Conservation (phyloP, 768 basidiomycete species). For the Tricholoma sp. region DNA sequence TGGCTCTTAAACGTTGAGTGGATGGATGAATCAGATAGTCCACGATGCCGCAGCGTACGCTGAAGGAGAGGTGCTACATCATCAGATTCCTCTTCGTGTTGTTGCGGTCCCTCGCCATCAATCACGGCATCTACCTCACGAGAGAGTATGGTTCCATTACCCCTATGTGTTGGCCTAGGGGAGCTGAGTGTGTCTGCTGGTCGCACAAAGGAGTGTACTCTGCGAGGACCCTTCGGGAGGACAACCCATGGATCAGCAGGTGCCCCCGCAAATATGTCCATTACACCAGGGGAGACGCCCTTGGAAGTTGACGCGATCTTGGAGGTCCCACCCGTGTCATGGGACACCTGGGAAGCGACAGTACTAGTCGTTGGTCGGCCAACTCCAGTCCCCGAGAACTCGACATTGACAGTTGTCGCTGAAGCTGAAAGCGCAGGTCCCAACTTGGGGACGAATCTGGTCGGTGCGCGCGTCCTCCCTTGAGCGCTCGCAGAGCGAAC, state of each 20-base stretch:
- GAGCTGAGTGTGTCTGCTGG: conserved; percentile 10
- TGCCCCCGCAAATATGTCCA: conserved; percentile 93
- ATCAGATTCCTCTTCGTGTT: conserved; percentile 38
- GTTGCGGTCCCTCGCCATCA: conserved; percentile 38
- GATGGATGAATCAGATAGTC: conserved; percentile 90
- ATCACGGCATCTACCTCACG: conserved; percentile 76
- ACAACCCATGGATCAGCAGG: conserved; percentile 77
- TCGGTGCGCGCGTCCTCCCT: conserved; percentile 22
- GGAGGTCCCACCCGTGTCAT: conserved; percentile 1
- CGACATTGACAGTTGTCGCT: conserved; percentile 91
- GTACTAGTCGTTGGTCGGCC: conserved; percentile 38
- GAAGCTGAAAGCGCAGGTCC: conserved; percentile 83
- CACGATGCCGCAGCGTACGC: conserved; percentile 68
- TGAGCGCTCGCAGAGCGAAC: conserved; percentile 19
- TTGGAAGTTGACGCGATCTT: conserved; percentile 4
- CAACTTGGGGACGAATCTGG: conserved; percentile 69
- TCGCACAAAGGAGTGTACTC: conserved; percentile 24
- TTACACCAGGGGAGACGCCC: conserved; percentile 36
- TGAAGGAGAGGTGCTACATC: conserved; percentile 51
- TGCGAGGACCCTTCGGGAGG: conserved; percentile 37
- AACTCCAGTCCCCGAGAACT: conserved; percentile 72
- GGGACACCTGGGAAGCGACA: conserved; percentile 20
- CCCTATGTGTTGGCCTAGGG: conserved; percentile 12
- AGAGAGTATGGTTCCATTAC: conserved; percentile 38
- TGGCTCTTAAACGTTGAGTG: conserved; percentile 75